phyloP scores from a whole-genome alignment of 208 protist species.

The Entamoeba invadens region DNA sequence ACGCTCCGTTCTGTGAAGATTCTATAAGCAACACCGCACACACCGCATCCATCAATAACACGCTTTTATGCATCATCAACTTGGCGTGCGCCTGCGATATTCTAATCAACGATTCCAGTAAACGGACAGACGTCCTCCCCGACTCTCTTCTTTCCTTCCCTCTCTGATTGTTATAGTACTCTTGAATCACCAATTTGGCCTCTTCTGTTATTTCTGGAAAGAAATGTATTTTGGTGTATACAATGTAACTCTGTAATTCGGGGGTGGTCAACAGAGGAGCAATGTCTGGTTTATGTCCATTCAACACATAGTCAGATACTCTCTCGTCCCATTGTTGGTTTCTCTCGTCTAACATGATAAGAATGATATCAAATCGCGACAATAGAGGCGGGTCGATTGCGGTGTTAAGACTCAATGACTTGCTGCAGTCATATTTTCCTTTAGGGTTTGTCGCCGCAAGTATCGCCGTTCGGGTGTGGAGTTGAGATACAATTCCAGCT shows the following conservation, averaged over 20 bases:
- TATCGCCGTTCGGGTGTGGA: conserved; percentile 87
- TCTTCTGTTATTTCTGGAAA: background rate
- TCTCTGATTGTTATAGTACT: background rate
- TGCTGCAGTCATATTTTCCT: conserved; percentile 50
- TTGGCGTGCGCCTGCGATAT: background rate
- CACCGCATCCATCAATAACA: background rate
- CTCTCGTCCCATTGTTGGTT: conserved; percentile 2
- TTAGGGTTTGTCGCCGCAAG: conserved; percentile 91
- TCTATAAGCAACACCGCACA: background rate
- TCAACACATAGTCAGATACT: background rate
- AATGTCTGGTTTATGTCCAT: background rate
- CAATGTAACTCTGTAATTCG: background rate
- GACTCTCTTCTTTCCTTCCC: background rate
- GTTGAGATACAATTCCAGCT: conserved; percentile 74
- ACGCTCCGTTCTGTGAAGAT: background rate
- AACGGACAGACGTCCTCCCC: background rate
- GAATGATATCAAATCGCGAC: conserved; percentile 75
- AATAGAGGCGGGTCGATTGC: conserved; percentile 70
- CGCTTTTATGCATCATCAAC: background rate
- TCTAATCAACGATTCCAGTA: background rate
- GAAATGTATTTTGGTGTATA: background rate
- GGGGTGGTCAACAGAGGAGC: background rate
- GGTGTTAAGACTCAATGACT: conserved; percentile 45
- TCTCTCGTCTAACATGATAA: conserved; percentile 56
- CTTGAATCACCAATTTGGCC: background rate